These are phyloP conservation scores for Parafenestella ontariensis DNA, from an alignment of 2,329 filamentous ascomycete species.

Conservation along the genomic window DNA sequence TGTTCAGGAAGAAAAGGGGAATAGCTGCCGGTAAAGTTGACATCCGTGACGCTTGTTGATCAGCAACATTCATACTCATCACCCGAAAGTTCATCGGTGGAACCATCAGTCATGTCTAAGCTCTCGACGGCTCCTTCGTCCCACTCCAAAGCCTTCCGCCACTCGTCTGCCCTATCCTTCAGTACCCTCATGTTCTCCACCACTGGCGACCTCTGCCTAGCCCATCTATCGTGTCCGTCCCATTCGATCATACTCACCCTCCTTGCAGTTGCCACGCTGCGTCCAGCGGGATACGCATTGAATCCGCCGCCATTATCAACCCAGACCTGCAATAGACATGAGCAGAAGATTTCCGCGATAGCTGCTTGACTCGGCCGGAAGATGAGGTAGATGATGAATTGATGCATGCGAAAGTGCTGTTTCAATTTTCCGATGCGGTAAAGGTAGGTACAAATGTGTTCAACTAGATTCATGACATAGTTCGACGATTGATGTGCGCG, in stretches of 20 bases:
- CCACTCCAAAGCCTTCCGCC: slow-evolving; percentile 29
- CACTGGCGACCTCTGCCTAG: slow-evolving; percentile 14
- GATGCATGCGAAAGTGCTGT: slow-evolving; percentile 35
- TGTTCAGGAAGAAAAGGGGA: background rate
- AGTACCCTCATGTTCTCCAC: slow-evolving; percentile 16
- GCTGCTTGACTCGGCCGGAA: slow-evolving; percentile 29
- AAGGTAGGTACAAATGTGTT: slow-evolving; percentile 34
- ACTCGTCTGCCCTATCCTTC: slow-evolving; percentile 21
- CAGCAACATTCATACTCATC: background rate
- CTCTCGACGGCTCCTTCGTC: slow-evolving; percentile 6
- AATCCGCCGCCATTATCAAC: slow-evolving; percentile 35
- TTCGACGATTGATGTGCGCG: slow-evolving; percentile 31
- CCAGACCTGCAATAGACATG: slow-evolving; percentile 37
- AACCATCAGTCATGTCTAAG: slow-evolving; percentile 1
- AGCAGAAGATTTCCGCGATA: slow-evolving; percentile 41
- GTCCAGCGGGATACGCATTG: slow-evolving; percentile 37
- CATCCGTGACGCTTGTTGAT: background rate
- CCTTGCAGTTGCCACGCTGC: slow-evolving; percentile 28
- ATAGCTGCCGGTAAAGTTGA: background rate
- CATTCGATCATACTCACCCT: slow-evolving; percentile 22
- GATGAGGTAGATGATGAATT: slow-evolving; percentile 37
- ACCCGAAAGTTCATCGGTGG: background rate
- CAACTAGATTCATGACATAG: slow-evolving; percentile 40
- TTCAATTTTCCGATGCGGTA: slow-evolving; percentile 2
- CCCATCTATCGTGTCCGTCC: slow-evolving; percentile 18